phyloP scores from a whole-genome alignment of 441 rosid genomes.

The Adansonia gregorii region DNA sequence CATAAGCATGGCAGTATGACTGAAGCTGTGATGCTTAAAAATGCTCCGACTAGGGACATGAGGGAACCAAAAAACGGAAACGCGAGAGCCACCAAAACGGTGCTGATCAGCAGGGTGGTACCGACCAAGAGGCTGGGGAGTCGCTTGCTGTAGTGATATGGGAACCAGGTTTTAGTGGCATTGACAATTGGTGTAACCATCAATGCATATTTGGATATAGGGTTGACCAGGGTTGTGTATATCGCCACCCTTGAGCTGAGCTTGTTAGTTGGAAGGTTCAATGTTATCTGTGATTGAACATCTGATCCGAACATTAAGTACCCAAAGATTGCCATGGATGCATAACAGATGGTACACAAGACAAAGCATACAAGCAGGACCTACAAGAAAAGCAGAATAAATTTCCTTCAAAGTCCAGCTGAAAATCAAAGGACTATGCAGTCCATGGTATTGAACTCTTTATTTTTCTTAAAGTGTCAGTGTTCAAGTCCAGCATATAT shows the following conservation, averaged over 20 bases:
- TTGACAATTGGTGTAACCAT: slow-evolving; percentile 83
- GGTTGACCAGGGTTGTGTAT: slow-evolving; percentile 76
- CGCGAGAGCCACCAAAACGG: slow-evolving; percentile 61
- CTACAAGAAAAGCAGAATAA: slow-evolving; percentile 36
- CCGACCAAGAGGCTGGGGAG: slow-evolving; percentile 45
- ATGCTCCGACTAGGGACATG: slow-evolving; percentile 90
- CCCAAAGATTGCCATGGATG: slow-evolving; percentile 81
- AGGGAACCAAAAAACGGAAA: slow-evolving; percentile 77
- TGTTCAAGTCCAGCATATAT: no score
- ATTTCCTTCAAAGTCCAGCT: no score
- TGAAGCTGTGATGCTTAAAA: slow-evolving; percentile 70
- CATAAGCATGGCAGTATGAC: slow-evolving; percentile 73
- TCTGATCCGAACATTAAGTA: slow-evolving; percentile 79
- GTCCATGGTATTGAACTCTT: no score
- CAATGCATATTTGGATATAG: slow-evolving; percentile 79
- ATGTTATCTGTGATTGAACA: slow-evolving; percentile 74
- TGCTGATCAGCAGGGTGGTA: slow-evolving; percentile 56
- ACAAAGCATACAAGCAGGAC: slow-evolving; percentile 75
- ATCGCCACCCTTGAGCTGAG: slow-evolving; percentile 75
- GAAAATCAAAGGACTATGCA: no score
- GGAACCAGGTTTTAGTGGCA: slow-evolving; percentile 48
- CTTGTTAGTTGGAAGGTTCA: slow-evolving; percentile 66
- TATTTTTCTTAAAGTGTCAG: no score
- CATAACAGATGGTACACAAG: slow-evolving; percentile 65
- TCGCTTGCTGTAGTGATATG: slow-evolving; percentile 45